These are phyloP conservation scores for Colletotrichum navitas DNA, from an alignment of 2,329 filamentous ascomycete species.

Conservation along the genomic window DNA sequence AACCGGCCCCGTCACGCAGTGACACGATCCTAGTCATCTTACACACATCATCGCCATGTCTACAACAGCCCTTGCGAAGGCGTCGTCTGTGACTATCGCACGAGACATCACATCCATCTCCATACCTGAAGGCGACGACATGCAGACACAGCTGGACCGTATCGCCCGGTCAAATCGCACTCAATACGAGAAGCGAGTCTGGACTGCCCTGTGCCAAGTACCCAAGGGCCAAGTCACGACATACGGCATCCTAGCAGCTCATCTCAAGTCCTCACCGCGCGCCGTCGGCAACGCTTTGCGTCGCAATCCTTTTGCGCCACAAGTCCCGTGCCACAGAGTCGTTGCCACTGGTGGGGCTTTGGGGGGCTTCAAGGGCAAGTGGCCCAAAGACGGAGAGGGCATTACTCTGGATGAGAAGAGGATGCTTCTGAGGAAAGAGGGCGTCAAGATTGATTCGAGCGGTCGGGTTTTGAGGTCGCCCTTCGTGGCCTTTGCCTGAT, in stretches of 20 bases:
- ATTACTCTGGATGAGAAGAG: slow-evolving; percentile 75
- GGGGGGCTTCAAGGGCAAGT: slow-evolving; percentile 93
- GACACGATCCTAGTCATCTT: background rate
- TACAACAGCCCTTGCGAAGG: slow-evolving; percentile 12
- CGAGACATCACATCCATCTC: slow-evolving; percentile 10
- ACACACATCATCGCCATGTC: slow-evolving; percentile 26
- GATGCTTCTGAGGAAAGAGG: slow-evolving; percentile 70
- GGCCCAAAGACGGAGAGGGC: slow-evolving; percentile 79
- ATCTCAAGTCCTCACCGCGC: slow-evolving; percentile 77
- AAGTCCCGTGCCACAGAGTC: slow-evolving; percentile 85
- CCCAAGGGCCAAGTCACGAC: slow-evolving; percentile 82
- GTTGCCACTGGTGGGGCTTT: slow-evolving; percentile 79
- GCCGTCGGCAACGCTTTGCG: slow-evolving; percentile 84
- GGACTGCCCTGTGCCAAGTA: slow-evolving; percentile 80
- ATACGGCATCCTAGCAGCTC: slow-evolving; percentile 78
- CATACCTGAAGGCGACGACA: slow-evolving; percentile 45
- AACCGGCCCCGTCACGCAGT: too few species aligned
- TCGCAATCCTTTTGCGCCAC: slow-evolving; percentile 84
- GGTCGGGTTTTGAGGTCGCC: slow-evolving; percentile 72
- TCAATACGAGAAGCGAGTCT: slow-evolving; percentile 73
- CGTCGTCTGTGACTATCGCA: slow-evolving; percentile 2
- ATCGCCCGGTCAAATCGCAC: slow-evolving; percentile 62
- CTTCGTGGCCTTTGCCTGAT: slow-evolving; percentile 57
- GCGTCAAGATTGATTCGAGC: slow-evolving; percentile 71
- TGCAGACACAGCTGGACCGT: slow-evolving; percentile 57